Base-by-base conservation (phyloP, 2,329 filamentous ascomycete species). In the Trichoderma breve region DNA sequence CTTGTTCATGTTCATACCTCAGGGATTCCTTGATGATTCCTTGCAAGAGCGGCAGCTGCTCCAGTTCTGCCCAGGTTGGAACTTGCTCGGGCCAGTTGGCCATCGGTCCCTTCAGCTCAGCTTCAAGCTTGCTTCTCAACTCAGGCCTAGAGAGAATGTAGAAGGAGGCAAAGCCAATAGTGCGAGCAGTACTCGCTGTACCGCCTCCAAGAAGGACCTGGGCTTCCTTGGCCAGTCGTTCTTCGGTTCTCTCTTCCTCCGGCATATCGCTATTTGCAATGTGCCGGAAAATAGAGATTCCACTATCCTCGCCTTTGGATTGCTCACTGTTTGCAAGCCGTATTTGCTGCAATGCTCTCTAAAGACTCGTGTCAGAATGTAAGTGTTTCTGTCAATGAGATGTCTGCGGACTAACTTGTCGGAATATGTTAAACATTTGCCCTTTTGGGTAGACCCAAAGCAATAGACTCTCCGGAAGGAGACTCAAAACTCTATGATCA, bases 11-110 rank as follows among this genome's bases (percentile, higher is more conserved):
- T 18, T 21, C 60, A 12, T 39, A 62, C 60, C 60, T 62, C 8
- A 62, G 60, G 21, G 60, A 62, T 39, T 62, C 60, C 32, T 62
- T 62, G 60, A 62, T 62, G 60, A 62, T 62, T 21, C 21, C 60
- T 34, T 62, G 60, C 36, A 62, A 62, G 14, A 62, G 60, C 32
- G 60, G 60, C 60, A 62, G 21, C 21, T 62, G 60, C 60, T 62
- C 60, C 6, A 62, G 21, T 14, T 62, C 60, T 12, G 60, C 60
- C 60, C 60, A 62, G 32, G 60, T 39, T 18, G 60, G 60, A 62
- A 62, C 32, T 11, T 39, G 12, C 21, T 62, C 18, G 14, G 60
- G 60, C 60, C 60, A 62, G 34, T 62, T 62, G 34, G 60, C 60
- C 60, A 62, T 62, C 7, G 60, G 60, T 12, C 26, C 60, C 60